These are phyloP conservation scores for Alternaria sp. DNA, from an alignment of 2,329 filamentous ascomycete species.

Conservation along the genomic window DNA sequence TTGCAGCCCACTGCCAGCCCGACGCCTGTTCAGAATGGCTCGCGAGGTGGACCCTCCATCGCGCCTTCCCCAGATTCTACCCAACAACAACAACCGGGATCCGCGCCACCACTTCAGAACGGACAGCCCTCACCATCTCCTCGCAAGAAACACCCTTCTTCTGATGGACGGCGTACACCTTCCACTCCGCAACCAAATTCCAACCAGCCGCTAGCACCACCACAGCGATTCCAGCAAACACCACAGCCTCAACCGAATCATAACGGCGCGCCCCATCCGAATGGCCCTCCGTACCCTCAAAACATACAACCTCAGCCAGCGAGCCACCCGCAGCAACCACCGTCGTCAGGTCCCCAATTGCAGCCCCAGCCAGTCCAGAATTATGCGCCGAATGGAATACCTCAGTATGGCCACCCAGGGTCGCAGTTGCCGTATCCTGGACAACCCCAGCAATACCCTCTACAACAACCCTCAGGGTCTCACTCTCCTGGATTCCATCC, in stretches of 20 bases:
- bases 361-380: constrained; percentile 36
- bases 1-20: constrained; percentile 19
- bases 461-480: constrained; percentile 35
- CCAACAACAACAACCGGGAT: constrained; percentile 2
- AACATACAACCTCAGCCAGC: constrained; percentile 32
- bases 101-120: constrained; percentile 16
- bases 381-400: constrained; percentile 34
- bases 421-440: constrained; percentile 41
- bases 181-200: constrained; percentile 27
- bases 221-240: constrained; percentile 32
- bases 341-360: constrained; percentile 45
- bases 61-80: constrained; percentile 19
- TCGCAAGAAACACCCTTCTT: constrained; percentile 32
- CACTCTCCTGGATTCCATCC: constrained; percentile 45
- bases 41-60: constrained; percentile 14
- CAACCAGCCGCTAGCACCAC: constrained; percentile 30
- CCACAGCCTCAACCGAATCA: constrained; percentile 33
- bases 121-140: constrained; percentile 37
- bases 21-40: constrained; percentile 18
- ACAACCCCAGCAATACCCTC: constrained; percentile 37
- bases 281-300: constrained; percentile 50
- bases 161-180: constrained; percentile 25
- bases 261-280: constrained; percentile 43
- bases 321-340: constrained; percentile 17
- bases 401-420: constrained; percentile 39